phyloP scores from a whole-genome alignment of 495 filamentous ascomycete species.

The Chaetomium fimeti region DNA sequence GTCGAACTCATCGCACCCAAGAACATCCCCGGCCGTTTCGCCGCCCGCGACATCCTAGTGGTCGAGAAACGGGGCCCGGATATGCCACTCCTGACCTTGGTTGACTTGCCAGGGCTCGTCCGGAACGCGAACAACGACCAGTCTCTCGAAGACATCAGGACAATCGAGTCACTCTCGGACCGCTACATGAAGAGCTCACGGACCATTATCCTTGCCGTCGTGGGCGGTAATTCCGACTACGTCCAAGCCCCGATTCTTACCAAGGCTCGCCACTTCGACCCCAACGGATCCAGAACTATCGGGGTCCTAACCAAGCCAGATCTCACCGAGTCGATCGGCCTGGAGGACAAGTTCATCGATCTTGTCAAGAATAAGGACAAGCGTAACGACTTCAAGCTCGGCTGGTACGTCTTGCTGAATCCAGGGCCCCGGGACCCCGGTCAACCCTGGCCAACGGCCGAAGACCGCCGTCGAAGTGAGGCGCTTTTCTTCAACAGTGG shows the following conservation, averaged over 20 bases:
- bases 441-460: conserved; percentile 34
- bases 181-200: conserved; percentile 52
- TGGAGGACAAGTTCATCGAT: conserved; percentile 52
- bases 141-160: conserved; percentile 45
- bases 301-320: conserved; percentile 57
- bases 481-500: conserved; percentile 39
- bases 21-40: conserved; percentile 39
- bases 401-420: conserved; percentile 65
- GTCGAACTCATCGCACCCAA: conserved; percentile 43
- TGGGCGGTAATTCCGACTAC: conserved; percentile 53
- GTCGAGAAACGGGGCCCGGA: conserved; percentile 55
- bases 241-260: conserved; percentile 50
- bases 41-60: conserved; percentile 49
- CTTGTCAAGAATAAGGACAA: conserved; percentile 58
- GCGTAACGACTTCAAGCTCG: conserved; percentile 53
- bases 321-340: conserved; percentile 42
- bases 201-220: conserved; percentile 54
- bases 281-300: conserved; percentile 46
- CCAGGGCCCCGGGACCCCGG: conserved; percentile 43
- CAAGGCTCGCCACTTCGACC: conserved; percentile 47
- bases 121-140: conserved; percentile 50
- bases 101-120: conserved; percentile 57
- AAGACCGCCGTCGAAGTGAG: conserved; percentile 35
- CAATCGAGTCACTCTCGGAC: conserved; percentile 48
- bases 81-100: conserved; percentile 54